Percentiles rank a stretch among this genome's conserved stretches.
Evolutionary conservation across 495 filamentous ascomycete genomes (phyloP).

Genomic region (Penicillium canariense): DNA sequence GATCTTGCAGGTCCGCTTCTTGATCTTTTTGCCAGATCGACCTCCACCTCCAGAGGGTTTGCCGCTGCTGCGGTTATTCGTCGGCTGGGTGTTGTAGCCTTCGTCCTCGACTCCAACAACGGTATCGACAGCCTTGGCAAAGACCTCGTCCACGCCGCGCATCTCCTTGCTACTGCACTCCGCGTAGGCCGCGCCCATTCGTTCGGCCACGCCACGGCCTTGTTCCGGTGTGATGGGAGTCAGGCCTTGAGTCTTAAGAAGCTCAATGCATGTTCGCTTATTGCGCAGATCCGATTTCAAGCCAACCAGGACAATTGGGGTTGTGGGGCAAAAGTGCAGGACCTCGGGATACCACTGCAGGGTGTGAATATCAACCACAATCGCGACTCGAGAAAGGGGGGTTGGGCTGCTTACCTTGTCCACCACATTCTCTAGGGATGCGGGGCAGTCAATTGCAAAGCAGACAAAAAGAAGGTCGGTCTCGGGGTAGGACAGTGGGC

Average conservation of each 20-base stretch:
- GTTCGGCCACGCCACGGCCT: slow-evolving; percentile 78
- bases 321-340: slow-evolving; percentile 96
- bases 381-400: background rate
- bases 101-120: slow-evolving; percentile 60
- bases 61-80: slow-evolving; percentile 19
- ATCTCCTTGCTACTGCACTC: slow-evolving; percentile 99
- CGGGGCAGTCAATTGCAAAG: slow-evolving; percentile 98
- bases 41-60: slow-evolving; percentile 32
- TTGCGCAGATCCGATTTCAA: slow-evolving; percentile 93
- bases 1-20: slow-evolving; percentile 72
- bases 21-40: slow-evolving; percentile 45
- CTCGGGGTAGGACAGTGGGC: slow-evolving; percentile 94
- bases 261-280: slow-evolving; percentile 94
- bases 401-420: slow-evolving; percentile 73
- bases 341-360: slow-evolving; percentile 97
- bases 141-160: slow-evolving; percentile 92
- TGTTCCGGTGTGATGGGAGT: slow-evolving; percentile 92
- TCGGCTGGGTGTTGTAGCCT: slow-evolving; percentile 30
- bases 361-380: slow-evolving; percentile 2
- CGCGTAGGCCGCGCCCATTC: slow-evolving; percentile 93
- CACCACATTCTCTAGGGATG: slow-evolving; percentile 96
- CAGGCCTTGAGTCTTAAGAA: slow-evolving; percentile 95
- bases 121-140: slow-evolving; percentile 81
- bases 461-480: slow-evolving; percentile 97
- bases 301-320: slow-evolving; percentile 90